Evolutionary conservation across 1,284 basidiomycete genomes (phyloP), one percentile per base, ranked within the genome.

Genomic region (Pterulicium gracile): DNA sequence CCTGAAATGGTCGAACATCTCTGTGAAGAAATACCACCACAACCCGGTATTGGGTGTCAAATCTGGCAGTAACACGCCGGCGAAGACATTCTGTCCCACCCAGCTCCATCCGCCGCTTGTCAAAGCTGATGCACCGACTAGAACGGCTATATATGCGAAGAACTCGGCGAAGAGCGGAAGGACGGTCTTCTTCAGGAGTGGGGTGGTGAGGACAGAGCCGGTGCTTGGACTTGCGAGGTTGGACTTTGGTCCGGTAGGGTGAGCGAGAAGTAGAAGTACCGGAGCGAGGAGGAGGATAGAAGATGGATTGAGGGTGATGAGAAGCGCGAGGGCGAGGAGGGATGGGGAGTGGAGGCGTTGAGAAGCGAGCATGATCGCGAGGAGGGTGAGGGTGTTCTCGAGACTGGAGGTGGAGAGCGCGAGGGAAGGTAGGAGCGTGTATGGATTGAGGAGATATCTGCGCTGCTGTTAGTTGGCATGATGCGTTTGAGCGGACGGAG

Each of bases 21-120:
- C 94, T 12, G 93, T 97, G 66, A 98, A 97, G 67, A 98, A 98
- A 66, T 98, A 98, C 96, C 96, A 98, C 84, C 90, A 93, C 32
- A 98, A 67, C 2, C 95, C 95, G 4, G 90, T 80, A 56, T 95
- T 97, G 0, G 96, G 96, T 3, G 90, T 91, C 47, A 98, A 64
- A 60, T 95, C 92, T 2, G 85, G 83, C 4, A 93, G 76, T 3
- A 71, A 76, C 18, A 88, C 55, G 36, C 85, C 89, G 52, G 24
- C 32, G 32, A 14, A 36, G 27, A 69, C 84, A 56, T 57, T 94
- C 92, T 79, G 80, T 45, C 86, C 77, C 17, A 88, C 86, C 83
- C 90, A 96, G 0, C 88, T 89, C 54, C 82, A 75, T 20, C 74
- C 69, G 21, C 79, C 81, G 15, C 76, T 67, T 1, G 74, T 69